Base-by-base conservation (phyloP, 1,284 basidiomycete genomes). In the Schizophyllum commune region DNA sequence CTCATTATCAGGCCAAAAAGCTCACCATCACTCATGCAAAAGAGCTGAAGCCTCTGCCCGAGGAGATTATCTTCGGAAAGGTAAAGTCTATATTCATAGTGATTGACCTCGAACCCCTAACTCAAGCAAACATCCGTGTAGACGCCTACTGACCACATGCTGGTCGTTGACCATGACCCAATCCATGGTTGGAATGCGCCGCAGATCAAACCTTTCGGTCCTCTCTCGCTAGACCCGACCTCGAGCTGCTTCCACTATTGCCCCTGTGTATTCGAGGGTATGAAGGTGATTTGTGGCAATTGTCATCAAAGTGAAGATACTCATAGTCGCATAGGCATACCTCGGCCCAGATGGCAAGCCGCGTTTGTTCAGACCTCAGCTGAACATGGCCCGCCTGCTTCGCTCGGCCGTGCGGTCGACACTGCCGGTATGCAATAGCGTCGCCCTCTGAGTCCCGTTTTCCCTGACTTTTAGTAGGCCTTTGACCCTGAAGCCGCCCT, bases 261-360 rank as follows among this genome's bases (percentile, higher is more conserved):
- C 15, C 79, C 86, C 1, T 90, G 83, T 63, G 76, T 92, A 4
- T 96, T 94, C 65, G 93, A 96, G 71, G 94, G 94, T 1, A 90
- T 95, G 88, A 96, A 96, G 80, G 85, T 82, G 34, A 65, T 8
- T 55, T 34, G 5, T 5, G 32, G 60, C 8, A 27, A 51, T 32
- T 21, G 19, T 58, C 52, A 15, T 61, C 33, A 32, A 11, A 22
- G 21, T 17, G 20, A n/a, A 1, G 51, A 13, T 55, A 6, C 19
- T 34, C 55, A 53, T 60, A 47, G 4, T 51, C 27, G 3, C 22
- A 0, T 32, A 88, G 85, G 93, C 92, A 1, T 94, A 92, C 76
- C 73, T 83, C 5, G 88, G 83, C 60, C 83, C 79, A 15, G 82
- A 83, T 68, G 91, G 79, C 58, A 80, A 76, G 65, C 79, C 84